Percentiles rank a stretch among this genome's conserved stretches.
Evolutionary conservation across 345 rosid genomes (phyloP).

Genomic region (Sapria himalayana): DNA sequence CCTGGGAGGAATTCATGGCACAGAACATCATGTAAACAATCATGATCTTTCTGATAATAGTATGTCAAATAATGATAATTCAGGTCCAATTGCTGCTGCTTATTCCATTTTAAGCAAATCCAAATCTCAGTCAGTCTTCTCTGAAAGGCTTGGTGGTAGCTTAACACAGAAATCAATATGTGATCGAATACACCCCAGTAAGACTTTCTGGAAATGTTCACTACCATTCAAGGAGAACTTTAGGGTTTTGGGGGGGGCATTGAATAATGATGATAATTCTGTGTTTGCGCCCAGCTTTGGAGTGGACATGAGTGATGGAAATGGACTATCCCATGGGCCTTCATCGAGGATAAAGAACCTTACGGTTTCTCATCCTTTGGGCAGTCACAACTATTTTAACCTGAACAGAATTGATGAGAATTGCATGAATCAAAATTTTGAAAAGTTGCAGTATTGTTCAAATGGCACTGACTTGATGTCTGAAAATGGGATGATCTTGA

Average conservation of each 20-base stretch:
- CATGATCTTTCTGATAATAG: constrained; percentile 17
- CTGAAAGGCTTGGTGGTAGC: constrained; percentile 29
- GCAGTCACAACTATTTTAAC: constrained; percentile 15
- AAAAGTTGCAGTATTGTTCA: constrained; percentile 13
- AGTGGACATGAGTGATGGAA: constrained; percentile 22
- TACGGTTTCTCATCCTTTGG: constrained; percentile 8
- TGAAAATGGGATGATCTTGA: constrained; percentile 26
- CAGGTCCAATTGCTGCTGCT: constrained; percentile 16
- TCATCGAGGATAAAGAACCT: constrained; percentile 33
- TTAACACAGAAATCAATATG: constrained; percentile 35
- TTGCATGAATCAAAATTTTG: constrained; percentile 11
- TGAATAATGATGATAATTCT: constrained; percentile 23
- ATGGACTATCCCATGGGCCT: constrained; percentile 31
- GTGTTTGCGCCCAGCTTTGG: constrained; percentile 25
- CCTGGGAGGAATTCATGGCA: constrained; percentile 20
- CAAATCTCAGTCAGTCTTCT: constrained; percentile 31
- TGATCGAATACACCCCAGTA: constrained; percentile 25
- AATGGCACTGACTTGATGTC: constrained; percentile 14
- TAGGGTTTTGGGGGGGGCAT: constrained; percentile 30
- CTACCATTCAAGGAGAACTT: constrained; percentile 26
- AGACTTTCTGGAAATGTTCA: constrained; percentile 21
- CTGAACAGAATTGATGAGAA: constrained; percentile 17
- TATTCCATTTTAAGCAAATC: constrained; percentile 26
- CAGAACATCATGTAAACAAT: constrained; percentile 23
- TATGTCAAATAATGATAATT: constrained; percentile 23